These are phyloP conservation scores for Ambrosia trifida DNA, from an alignment of 129 eudicot genomes.

Conservation along the genomic window DNA sequence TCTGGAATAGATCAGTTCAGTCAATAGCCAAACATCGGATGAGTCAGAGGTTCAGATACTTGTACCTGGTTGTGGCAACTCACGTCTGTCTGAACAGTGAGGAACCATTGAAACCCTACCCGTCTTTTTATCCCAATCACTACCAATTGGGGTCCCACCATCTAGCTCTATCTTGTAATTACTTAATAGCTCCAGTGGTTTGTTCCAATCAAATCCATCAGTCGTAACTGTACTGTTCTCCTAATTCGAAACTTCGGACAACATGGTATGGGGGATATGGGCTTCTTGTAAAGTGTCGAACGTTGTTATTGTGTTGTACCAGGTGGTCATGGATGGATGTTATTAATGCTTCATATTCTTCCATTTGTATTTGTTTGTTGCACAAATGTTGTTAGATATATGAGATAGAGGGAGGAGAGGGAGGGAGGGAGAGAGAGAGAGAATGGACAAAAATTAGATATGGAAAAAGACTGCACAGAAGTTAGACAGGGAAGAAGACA, in stretches of 20 bases:
- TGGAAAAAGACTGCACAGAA: too few relatives aligned
- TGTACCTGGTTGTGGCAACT: constrained; percentile 90
- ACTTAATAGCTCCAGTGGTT: constrained; percentile 15
- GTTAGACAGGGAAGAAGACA: too few relatives aligned
- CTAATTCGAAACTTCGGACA: constrained; percentile 10
- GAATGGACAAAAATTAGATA: too few relatives aligned
- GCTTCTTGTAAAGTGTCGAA: constrained; percentile 27
- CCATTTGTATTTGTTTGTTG: too few relatives aligned
- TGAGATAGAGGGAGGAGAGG: too few relatives aligned
- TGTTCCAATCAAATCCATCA: constrained; percentile 25
- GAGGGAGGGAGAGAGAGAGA: too few relatives aligned
- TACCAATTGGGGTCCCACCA: constrained; percentile 45
- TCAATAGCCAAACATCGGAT: too few relatives aligned
- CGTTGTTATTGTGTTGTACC: too few relatives aligned
- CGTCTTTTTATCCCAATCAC: constrained; percentile 27
- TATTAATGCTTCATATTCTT: too few relatives aligned
- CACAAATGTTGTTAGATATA: too few relatives aligned
- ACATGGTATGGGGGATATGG: constrained; percentile 10
- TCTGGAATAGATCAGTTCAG: constrained; percentile 34
- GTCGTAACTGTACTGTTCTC: not conserved
- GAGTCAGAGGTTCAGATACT: constrained; percentile 48
- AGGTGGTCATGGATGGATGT: too few relatives aligned
- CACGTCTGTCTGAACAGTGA: constrained; percentile 71
- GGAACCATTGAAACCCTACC: constrained; percentile 36
- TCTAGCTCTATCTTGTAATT: constrained; percentile 32